phyloP scores from a whole-genome alignment of 2,329 filamentous ascomycete species.

The Ceratocystis huliohia region DNA sequence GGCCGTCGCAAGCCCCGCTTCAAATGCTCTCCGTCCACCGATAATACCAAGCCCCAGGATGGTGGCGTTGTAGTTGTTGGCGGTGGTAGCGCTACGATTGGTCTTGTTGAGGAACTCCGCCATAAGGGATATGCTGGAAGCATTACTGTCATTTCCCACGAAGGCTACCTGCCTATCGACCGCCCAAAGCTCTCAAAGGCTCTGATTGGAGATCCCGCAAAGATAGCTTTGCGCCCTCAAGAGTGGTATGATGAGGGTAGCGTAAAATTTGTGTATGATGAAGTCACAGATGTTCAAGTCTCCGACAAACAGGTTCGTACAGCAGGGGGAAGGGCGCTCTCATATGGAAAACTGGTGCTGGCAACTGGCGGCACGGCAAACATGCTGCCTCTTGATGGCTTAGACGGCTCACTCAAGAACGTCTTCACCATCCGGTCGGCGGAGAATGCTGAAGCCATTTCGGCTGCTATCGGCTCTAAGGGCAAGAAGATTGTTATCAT shows the following conservation, averaged over 20 bases:
- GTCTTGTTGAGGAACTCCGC: conserved; percentile 69
- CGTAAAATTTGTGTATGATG: conserved; percentile 45
- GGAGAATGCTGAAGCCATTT: conserved; percentile 65
- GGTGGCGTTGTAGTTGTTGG: conserved; percentile 68
- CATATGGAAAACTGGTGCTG: conserved; percentile 80
- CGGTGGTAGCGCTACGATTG: conserved; percentile 73
- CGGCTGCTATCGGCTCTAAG: conserved; percentile 65
- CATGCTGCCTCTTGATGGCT: conserved; percentile 64
- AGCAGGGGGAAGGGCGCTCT: conserved; percentile 53
- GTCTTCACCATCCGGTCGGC: conserved; percentile 74
- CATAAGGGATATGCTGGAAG: conserved; percentile 66
- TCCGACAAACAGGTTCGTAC: conserved; percentile 59
- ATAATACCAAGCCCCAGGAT: conserved; percentile 43
- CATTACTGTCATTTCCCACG: conserved; percentile 72
- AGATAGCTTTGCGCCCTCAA: conserved; percentile 63
- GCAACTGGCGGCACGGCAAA: conserved; percentile 74
- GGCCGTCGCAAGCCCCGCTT: conserved; percentile 51
- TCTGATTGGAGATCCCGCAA: conserved; percentile 65
- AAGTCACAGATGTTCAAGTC: conserved; percentile 69
- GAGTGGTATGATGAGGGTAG: conserved; percentile 59
- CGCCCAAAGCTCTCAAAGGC: conserved; percentile 93
- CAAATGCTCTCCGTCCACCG: background rate
- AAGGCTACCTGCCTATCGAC: conserved; percentile 81
- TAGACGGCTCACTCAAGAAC: conserved; percentile 66
- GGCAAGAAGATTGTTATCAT: conserved; percentile 87